Base-by-base conservation (phyloP, 768 basidiomycete species). In the Boletellus ananiceps region DNA sequence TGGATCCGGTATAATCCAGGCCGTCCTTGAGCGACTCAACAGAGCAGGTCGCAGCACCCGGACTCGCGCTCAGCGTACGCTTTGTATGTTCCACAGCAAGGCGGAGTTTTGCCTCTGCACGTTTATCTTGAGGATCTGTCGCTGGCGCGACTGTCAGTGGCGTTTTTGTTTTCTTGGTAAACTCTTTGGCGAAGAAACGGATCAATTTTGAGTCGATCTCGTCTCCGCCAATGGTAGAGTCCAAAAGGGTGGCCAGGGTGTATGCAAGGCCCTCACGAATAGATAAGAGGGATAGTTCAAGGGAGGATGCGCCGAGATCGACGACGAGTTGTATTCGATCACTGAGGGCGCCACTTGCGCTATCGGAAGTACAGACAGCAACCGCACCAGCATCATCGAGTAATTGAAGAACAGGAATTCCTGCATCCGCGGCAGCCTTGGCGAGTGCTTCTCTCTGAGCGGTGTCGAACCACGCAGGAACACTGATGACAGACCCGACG, bases 21-120 rank as follows among this genome's bases (percentile, higher is more conserved):
- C 94, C 95, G 50, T 95, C 93, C 67, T 94, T 95, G 58, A 99
- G 78, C 0, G 88, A 90, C 69, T 96, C 93, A 56, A 99, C 88
- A 14, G 88, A 87, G 69, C 92, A 91, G 1, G 89, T 88, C 2
- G 92, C 93, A 1, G 93, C 89, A 13, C 87, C 86, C 3, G 86
- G 79, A 4, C 85, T 86, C 0, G 95, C 94, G 44, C 83, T 85
- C 56, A 98, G 76, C 0, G 92, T 93, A 56, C 93, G 83, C 71
- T 97, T 99, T 25, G 93, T 95, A 65, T 93, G 87, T 64, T 97
- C 93, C 47, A 96, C 82, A 7, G 93, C 92, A 18, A 98, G 81
- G 9, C 87, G 81, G 23, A 99, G 82, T 64, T 94, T 95, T n/a
- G 92, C 89, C 61, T 92, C 86, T 1, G 94, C 90, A 19, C 96